These are phyloP conservation scores for Starmerella powellii DNA, from an alignment of 805 yeast genomes.

Conservation along the genomic window DNA sequence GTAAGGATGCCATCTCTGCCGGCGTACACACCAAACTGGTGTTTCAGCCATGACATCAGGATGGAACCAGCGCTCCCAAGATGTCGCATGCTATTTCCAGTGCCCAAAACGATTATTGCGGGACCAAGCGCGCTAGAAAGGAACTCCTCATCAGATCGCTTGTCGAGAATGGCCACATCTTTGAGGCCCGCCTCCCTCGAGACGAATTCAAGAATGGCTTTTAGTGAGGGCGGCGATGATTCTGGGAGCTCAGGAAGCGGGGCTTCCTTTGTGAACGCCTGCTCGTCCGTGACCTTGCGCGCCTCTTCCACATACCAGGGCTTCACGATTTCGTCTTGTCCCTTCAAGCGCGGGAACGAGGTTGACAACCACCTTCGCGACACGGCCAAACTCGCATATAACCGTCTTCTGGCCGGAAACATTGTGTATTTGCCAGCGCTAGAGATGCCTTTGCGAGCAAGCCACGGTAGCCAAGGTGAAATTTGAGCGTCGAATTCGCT, in stretches of 20 bases:
- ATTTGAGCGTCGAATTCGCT: too few relatives aligned
- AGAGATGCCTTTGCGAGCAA: too few relatives aligned
- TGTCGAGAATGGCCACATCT: constrained; percentile 53
- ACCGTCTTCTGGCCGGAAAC: too few relatives aligned
- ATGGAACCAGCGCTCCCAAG: constrained; percentile 56
- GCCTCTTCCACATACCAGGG: constrained; percentile 51
- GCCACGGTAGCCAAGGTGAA: too few relatives aligned
- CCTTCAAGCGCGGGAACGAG: background rate
- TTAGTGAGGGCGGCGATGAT: constrained; percentile 43
- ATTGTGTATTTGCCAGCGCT: too few relatives aligned
- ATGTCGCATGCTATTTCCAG: constrained; percentile 71
- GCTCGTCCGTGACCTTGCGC: constrained; percentile 21
- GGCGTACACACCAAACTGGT: constrained; percentile 36
- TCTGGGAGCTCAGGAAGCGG: constrained; percentile 48
- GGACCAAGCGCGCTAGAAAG: constrained; percentile 31
- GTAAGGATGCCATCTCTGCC: constrained; percentile 61
- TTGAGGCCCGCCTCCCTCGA: constrained; percentile 52
- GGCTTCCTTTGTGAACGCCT: constrained; percentile 11
- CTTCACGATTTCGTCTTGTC: background rate
- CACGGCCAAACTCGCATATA: background rate
- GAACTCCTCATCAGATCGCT: constrained; percentile 32
- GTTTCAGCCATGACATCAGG: constrained; percentile 48
- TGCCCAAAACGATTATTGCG: constrained; percentile 46
- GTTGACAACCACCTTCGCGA: background rate
- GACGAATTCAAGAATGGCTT: constrained; percentile 36